phyloP scores from a whole-genome alignment of 2,329 filamentous ascomycete genomes.

The Verticillium zaregamsianum region DNA sequence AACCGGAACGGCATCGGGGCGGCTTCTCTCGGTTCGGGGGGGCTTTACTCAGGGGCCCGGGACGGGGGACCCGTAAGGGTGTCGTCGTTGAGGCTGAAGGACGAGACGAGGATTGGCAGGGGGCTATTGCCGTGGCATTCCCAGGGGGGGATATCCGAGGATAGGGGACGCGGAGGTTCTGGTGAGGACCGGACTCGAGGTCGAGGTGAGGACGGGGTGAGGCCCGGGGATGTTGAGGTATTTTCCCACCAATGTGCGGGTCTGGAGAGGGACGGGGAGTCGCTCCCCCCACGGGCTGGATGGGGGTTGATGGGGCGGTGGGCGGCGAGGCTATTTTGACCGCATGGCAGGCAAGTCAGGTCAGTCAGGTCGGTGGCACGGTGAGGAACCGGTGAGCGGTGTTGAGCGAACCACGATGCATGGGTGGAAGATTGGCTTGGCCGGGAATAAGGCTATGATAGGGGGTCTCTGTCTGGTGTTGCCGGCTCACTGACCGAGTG shows the following conservation, averaged over 20 bases:
- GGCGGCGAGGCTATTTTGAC: background rate
- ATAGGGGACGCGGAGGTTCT: background rate
- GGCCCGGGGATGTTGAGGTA: background rate
- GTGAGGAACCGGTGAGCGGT: background rate
- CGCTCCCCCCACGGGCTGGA: background rate
- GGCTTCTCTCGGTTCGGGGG: background rate
- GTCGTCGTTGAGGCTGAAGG: background rate
- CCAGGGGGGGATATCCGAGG: background rate
- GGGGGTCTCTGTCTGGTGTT: background rate
- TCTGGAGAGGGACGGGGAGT: background rate
- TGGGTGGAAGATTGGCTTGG: background rate
- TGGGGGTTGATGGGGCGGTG: background rate
- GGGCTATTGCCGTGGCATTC: background rate
- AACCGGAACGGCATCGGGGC: background rate
- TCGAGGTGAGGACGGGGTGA: background rate
- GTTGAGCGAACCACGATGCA: background rate
- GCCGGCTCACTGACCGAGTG: background rate
- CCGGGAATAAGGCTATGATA: background rate
- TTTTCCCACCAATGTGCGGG: background rate
- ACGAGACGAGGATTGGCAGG: background rate
- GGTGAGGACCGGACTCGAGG: background rate
- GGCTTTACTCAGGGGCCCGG: background rate
- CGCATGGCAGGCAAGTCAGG: background rate
- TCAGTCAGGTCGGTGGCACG: background rate
- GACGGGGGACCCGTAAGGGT: background rate